phyloP scores from a whole-genome alignment of 2,329 filamentous ascomycete species.

The Cladosporium sp. region DNA sequence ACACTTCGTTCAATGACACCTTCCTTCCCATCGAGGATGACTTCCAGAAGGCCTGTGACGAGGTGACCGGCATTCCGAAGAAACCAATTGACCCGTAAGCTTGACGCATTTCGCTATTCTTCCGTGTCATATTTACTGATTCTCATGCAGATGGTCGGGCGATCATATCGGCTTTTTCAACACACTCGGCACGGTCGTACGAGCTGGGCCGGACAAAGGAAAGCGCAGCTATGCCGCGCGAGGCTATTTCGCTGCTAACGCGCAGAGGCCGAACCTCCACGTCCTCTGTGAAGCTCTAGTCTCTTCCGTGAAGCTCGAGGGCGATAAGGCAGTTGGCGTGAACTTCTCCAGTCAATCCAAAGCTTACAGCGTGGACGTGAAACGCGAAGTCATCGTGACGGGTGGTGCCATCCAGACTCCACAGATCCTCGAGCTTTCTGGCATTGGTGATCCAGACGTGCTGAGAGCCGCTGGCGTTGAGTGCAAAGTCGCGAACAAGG shows the following conservation, averaged over 20 bases:
- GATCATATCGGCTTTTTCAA: constrained; percentile 33
- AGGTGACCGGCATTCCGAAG: constrained; percentile 29
- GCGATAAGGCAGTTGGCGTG: constrained; percentile 35
- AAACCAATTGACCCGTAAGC: constrained; percentile 29
- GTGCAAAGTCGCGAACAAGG: constrained; percentile 49
- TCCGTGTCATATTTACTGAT: neutral
- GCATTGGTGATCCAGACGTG: constrained; percentile 50
- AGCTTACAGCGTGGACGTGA: constrained; percentile 31
- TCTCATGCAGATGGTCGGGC: constrained; percentile 24
- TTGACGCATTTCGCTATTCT: neutral
- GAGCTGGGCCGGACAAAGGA: constrained; percentile 26
- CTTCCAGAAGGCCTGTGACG: constrained; percentile 31
- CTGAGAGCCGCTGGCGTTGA: constrained; percentile 49
- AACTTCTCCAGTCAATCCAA: constrained; percentile 36
- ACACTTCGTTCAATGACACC: constrained; percentile 32
- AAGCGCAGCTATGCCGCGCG: constrained; percentile 32
- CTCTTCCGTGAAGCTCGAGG: constrained; percentile 41
- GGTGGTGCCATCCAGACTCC: constrained; percentile 57
- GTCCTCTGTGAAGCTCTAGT: constrained; percentile 44
- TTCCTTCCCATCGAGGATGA: constrained; percentile 31
- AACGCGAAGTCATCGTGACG: constrained; percentile 40
- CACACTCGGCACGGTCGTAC: constrained; percentile 23
- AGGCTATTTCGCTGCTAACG: constrained; percentile 33
- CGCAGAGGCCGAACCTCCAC: constrained; percentile 39
- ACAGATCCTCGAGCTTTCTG: constrained; percentile 58